These are phyloP conservation scores for Sphaerosporella brunnea DNA, from an alignment of 495 filamentous ascomycete species.

Conservation along the genomic window DNA sequence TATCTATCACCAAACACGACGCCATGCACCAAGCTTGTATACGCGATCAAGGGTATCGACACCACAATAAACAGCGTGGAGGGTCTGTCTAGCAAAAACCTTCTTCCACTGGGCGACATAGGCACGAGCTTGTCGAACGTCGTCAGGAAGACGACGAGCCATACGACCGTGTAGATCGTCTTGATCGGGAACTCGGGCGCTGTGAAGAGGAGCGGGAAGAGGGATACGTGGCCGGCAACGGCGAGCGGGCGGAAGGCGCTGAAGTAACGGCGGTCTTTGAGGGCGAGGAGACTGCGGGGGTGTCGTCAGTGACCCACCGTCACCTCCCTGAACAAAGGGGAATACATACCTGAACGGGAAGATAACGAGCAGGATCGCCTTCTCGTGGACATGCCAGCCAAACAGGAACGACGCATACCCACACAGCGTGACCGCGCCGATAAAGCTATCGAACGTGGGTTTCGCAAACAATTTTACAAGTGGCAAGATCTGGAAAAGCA, in stretches of 20 bases:
- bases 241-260: conserved; percentile 82
- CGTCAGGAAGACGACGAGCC: conserved; percentile 71
- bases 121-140: conserved; percentile 78
- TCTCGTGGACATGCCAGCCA: conserved; percentile 97
- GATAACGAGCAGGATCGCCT: conserved; percentile 84
- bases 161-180: conserved; percentile 79
- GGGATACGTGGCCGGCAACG: conserved; percentile 82
- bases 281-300: conserved; percentile 49
- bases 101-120: conserved; percentile 49
- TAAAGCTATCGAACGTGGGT: conserved; percentile 72
- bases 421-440: conserved; percentile 82
- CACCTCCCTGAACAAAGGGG: background rate
- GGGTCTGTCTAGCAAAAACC: conserved; percentile 81
- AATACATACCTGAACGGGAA: conserved; percentile 53
- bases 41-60: conserved; percentile 73
- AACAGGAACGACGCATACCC: conserved; percentile 94
- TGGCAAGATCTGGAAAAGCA: conserved; percentile 64
- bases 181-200: conserved; percentile 83
- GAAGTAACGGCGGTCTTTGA: conserved; percentile 80
- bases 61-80: conserved; percentile 73
- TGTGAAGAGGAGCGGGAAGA: conserved; percentile 89
- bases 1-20: conserved; percentile 65
- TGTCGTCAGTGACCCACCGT: background rate
- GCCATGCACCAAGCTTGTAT: conserved; percentile 69
- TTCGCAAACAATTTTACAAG: conserved; percentile 64